A percentile compares a stretch with the other conserved stretches of the same genome.
Evolutionary conservation across 495 filamentous ascomycete genomes (phyloP).

Genomic region (Neurospora tetraspora): DNA sequence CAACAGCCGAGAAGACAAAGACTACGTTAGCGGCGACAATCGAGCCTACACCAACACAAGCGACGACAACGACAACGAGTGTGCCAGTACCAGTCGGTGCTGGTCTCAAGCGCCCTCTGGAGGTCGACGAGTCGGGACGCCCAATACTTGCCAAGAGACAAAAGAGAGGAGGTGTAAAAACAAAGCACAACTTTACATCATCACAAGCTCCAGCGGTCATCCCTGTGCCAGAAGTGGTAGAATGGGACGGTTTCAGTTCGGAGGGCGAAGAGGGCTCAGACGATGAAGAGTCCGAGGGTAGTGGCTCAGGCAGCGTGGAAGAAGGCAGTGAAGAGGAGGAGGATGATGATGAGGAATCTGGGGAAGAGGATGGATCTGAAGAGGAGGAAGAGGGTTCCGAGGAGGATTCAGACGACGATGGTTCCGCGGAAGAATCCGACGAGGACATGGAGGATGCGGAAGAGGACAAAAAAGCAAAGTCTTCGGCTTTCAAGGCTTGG

Average conservation of each 20-base stretch:
- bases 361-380: conserved; percentile 12
- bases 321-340: conserved; percentile 14
- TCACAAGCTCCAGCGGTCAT: conserved; percentile 12
- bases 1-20: conserved; percentile 2
- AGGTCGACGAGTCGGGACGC: conserved; percentile 63
- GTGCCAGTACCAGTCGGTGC: conserved; percentile 46
- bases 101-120: conserved; percentile 79
- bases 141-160: conserved; percentile 69
- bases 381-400: conserved; percentile 13
- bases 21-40: not conserved
- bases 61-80: conserved; percentile 3
- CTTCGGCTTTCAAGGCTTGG: conserved; percentile 88
- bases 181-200: conserved; percentile 29
- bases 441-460: conserved; percentile 22
- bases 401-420: conserved; percentile 13
- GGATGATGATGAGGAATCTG: conserved; percentile 5
- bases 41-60: not conserved
- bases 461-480: conserved; percentile 28
- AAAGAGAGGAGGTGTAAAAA: conserved; percentile 42
- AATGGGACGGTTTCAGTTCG: conserved; percentile 31
- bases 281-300: conserved; percentile 12
- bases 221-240: conserved; percentile 20
- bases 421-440: conserved; percentile 13
- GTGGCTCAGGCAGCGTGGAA: not conserved
- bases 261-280: conserved; percentile 12